Conservation (phyloP, 1,139 yeast genomes). For the Geotrichum phurueaensis region DNA sequence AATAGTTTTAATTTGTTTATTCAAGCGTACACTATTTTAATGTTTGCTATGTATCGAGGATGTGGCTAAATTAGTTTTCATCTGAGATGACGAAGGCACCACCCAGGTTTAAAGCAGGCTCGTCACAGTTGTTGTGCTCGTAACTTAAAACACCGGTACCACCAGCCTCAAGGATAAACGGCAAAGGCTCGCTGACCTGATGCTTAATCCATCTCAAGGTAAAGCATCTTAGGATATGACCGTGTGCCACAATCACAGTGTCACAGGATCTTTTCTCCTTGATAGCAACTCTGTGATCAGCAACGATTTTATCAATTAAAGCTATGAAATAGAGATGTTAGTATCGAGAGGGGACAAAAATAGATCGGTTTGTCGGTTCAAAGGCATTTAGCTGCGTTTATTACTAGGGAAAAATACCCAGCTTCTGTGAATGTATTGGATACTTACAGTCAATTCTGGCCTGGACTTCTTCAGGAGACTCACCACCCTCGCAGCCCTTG, state of each 20-base stretch:
- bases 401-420: not conserved
- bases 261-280: constrained; percentile 55
- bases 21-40: not conserved
- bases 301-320: constrained; percentile 56
- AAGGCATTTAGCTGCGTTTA: not conserved
- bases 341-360: not conserved
- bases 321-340: not conserved
- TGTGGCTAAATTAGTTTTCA: not conserved
- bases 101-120: constrained; percentile 75
- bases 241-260: constrained; percentile 81
- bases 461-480: constrained; percentile 57
- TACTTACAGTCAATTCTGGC: constrained; percentile 53
- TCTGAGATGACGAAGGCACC: constrained; percentile 45
- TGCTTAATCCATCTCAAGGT: constrained; percentile 80
- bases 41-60: not conserved
- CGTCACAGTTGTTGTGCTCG: constrained; percentile 75
- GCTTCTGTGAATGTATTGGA: not conserved
- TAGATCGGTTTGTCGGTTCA: not conserved
- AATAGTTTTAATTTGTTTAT: not conserved
- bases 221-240: constrained; percentile 83
- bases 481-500: constrained; percentile 93
- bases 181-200: constrained; percentile 56
- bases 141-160: constrained; percentile 90
- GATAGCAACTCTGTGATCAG: constrained; percentile 56
- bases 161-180: constrained; percentile 84